These are phyloP conservation scores for Suhomyces bribrorum DNA, from an alignment of 1,139 yeast genomes.

Conservation along the genomic window DNA sequence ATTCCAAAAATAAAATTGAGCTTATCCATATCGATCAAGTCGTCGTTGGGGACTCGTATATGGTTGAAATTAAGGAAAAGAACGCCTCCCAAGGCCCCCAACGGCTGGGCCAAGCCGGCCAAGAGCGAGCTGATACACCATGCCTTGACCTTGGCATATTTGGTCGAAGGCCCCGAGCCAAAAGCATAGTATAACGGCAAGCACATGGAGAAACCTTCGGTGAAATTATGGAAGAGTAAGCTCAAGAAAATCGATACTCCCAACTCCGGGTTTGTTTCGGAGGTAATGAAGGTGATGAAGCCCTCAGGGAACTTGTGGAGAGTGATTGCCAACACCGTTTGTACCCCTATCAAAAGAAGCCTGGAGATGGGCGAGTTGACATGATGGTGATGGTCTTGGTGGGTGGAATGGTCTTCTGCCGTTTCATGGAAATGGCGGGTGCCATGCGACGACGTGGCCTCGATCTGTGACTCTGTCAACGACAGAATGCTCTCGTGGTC, in stretches of 20 bases:
- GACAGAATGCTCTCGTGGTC: not conserved
- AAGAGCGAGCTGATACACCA: slow-evolving; percentile 62
- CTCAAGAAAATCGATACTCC: slow-evolving; percentile 84
- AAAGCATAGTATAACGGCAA: slow-evolving; percentile 80
- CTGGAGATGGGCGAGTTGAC: slow-evolving; percentile 76
- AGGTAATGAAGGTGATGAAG: slow-evolving; percentile 78
- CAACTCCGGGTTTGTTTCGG: slow-evolving; percentile 68
- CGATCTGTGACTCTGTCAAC: too few species aligned
- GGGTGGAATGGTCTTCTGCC: slow-evolving; percentile 17
- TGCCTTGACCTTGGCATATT: slow-evolving; percentile 59
- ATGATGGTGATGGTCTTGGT: slow-evolving; percentile 71
- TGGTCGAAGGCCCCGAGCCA: slow-evolving; percentile 20
- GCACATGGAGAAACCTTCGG: slow-evolving; percentile 96
- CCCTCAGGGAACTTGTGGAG: slow-evolving; percentile 96
- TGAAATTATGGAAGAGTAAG: slow-evolving; percentile 82
- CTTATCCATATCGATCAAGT: slow-evolving; percentile 30
- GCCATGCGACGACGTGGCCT: slow-evolving; percentile 5
- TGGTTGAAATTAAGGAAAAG: slow-evolving; percentile 48
- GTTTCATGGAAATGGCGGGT: slow-evolving; percentile 12
- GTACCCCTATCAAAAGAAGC: slow-evolving; percentile 80
- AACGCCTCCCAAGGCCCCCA: slow-evolving; percentile 81
- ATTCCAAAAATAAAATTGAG: slow-evolving; percentile 58
- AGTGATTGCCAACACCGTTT: slow-evolving; percentile 84
- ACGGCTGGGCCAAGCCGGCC: slow-evolving; percentile 85
- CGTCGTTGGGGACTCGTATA: slow-evolving; percentile 24